Evolutionary conservation across 2,329 filamentous ascomycete genomes (phyloP).

Genomic region (Penicillium sp.): DNA sequence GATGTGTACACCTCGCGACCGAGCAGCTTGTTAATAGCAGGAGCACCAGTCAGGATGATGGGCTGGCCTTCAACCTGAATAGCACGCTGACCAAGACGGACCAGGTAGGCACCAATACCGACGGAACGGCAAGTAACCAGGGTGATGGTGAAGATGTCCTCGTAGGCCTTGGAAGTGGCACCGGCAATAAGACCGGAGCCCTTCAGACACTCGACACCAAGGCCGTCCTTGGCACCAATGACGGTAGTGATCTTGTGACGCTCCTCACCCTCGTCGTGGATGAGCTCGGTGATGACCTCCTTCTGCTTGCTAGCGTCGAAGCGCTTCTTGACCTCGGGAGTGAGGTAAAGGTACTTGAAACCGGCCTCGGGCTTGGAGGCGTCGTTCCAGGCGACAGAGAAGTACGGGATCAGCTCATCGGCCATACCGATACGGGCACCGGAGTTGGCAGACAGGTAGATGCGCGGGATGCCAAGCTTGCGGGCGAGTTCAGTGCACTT

Average conservation of each 20-base stretch:
- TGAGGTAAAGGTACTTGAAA: constrained; percentile 96
- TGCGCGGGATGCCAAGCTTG: constrained; percentile 88
- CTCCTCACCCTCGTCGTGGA: constrained; percentile 80
- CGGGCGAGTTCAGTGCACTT: constrained; percentile 96
- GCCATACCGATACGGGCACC: constrained; percentile 96
- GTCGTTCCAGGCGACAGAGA: constrained; percentile 96
- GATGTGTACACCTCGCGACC: constrained; percentile 98
- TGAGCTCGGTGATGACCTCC: constrained; percentile 79
- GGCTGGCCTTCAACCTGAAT: constrained; percentile 98
- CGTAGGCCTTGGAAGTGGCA: constrained; percentile 93
- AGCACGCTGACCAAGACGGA: constrained; percentile 94
- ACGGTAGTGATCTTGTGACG: constrained; percentile 92
- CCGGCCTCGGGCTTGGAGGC: constrained; percentile 71
- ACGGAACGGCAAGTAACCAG: constrained; percentile 97
- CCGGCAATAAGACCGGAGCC: constrained; percentile 97
- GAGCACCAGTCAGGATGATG: constrained; percentile 96
- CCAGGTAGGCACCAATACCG: constrained; percentile 98
- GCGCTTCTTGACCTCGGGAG: constrained; percentile 74
- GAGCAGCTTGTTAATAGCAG: constrained; percentile 95
- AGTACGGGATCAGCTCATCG: constrained; percentile 93
- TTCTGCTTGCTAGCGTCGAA: constrained; percentile 73
- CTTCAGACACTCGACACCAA: constrained; percentile 95
- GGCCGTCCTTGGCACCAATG: constrained; percentile 86
- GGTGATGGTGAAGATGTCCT: constrained; percentile 98
- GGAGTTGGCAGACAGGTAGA: constrained; percentile 98